phyloP scores from a whole-genome alignment of 306 rosid species.

The Ochetophila trinervis region DNA sequence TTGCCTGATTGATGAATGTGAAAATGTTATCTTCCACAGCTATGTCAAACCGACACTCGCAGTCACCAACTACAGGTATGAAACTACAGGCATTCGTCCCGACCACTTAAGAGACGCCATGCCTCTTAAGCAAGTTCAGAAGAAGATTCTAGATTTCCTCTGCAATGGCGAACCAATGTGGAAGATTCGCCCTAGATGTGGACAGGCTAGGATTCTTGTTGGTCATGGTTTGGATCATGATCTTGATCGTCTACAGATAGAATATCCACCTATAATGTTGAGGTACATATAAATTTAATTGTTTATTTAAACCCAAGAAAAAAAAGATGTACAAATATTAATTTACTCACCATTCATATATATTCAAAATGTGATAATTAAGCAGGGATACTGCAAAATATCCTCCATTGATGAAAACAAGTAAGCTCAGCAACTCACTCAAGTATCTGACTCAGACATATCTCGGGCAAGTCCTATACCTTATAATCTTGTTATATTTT shows the following conservation, averaged over 20 bases:
- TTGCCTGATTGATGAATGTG: conserved; percentile 74
- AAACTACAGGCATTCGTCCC: conserved; percentile 79
- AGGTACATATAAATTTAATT: conserved; percentile 52
- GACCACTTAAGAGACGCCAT: conserved; percentile 87
- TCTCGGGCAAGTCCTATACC: conserved; percentile 62
- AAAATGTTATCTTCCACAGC: conserved; percentile 74
- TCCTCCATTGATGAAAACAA: conserved; percentile 95
- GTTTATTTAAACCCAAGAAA: too few relatives aligned
- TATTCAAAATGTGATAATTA: background rate
- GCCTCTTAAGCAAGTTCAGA: conserved; percentile 64
- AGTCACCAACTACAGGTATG: conserved; percentile 82
- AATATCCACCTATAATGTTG: conserved; percentile 55
- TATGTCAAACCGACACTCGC: conserved; percentile 77
- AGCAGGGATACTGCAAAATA: conserved; percentile 89
- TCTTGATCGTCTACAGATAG: conserved; percentile 71
- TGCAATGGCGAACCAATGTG: conserved; percentile 87
- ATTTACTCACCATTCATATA: too few relatives aligned
- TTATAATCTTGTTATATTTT: background rate
- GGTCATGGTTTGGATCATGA: conserved; percentile 87
- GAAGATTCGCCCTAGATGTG: conserved; percentile 64
- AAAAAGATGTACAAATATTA: too few relatives aligned
- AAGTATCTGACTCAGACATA: conserved; percentile 82
- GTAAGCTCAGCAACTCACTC: conserved; percentile 94
- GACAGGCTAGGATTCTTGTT: conserved; percentile 77
- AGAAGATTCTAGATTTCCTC: conserved; percentile 80